Conservation (phyloP, 78 protist genomes). For the Dictyostelium capitatum region DNA sequence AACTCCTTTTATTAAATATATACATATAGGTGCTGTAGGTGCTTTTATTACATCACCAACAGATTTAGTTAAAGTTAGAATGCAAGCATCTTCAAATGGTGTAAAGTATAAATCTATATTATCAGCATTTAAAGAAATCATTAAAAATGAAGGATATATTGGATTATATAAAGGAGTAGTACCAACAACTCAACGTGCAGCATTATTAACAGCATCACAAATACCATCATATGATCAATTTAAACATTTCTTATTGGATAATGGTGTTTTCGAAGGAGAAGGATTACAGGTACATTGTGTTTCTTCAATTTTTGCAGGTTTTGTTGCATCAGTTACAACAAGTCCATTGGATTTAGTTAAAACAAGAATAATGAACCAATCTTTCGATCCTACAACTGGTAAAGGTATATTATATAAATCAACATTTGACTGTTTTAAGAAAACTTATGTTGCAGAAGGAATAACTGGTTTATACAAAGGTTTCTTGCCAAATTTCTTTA, state of each 20-base stretch:
- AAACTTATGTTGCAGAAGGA: constrained; percentile 72
- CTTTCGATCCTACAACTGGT: constrained; percentile 10
- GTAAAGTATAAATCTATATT: constrained; percentile 37
- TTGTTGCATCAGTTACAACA: constrained; percentile 65
- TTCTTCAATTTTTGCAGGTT: constrained; percentile 74
- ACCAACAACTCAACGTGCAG: constrained; percentile 82
- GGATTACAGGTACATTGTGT: constrained; percentile 37
- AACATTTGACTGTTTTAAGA: constrained; percentile 67
- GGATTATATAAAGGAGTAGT: constrained; percentile 75
- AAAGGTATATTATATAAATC: constrained; percentile 41
- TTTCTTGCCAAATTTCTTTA: constrained; percentile 65
- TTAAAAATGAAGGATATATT: constrained; percentile 43
- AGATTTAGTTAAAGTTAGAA: constrained; percentile 81
- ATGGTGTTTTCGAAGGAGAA: constrained; percentile 21
- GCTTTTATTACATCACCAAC: constrained; percentile 86
- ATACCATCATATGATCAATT: constrained; percentile 78
- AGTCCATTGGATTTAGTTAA: constrained; percentile 76
- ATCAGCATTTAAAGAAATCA: constrained; percentile 50
- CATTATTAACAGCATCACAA: constrained; percentile 77
- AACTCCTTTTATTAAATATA: no score
- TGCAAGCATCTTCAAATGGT: constrained; percentile 69
- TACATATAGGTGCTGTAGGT: constrained; percentile 59
- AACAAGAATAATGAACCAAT: constrained; percentile 86
- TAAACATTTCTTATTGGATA: constrained; percentile 58
- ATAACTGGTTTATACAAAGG: constrained; percentile 82